These are phyloP conservation scores for Fusarium mangiferae DNA, from an alignment of 2,329 filamentous ascomycete genomes.

Conservation along the genomic window DNA sequence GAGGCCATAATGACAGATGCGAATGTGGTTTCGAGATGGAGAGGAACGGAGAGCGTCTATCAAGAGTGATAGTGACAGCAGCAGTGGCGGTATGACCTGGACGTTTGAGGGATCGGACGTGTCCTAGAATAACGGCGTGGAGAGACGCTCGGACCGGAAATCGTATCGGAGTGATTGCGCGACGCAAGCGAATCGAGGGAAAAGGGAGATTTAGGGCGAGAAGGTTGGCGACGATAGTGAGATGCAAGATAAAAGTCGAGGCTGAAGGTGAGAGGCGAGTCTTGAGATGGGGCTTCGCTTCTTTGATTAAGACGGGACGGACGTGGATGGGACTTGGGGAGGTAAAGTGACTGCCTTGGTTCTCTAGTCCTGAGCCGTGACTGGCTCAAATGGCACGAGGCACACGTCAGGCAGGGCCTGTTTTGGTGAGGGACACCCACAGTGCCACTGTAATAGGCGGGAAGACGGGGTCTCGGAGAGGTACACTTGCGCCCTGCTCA, in stretches of 20 bases:
- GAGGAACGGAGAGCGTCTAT: conserved; percentile 25
- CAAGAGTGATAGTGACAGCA: conserved; percentile 14
- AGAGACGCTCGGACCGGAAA: conserved; percentile 30
- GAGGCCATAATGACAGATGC: conserved; percentile 75
- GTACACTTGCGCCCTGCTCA: conserved; percentile 9
- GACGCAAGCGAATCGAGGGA: conserved; percentile 12
- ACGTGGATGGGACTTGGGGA: conserved; percentile 19
- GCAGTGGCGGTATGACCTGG: conserved; percentile 41
- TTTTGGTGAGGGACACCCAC: conserved; percentile 31
- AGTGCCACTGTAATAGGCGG: conserved; percentile 31
- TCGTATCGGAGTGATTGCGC: conserved; percentile 25
- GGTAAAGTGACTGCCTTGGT: conserved; percentile 38
- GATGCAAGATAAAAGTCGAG: conserved; percentile 34
- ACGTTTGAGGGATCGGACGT: conserved; percentile 42
- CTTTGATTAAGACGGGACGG: conserved; percentile 35
- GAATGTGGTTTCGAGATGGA: conserved; percentile 41
- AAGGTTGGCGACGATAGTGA: conserved; percentile 9
- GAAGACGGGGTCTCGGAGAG: conserved; percentile 28
- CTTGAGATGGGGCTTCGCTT: conserved; percentile 35
- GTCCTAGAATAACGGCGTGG: conserved; percentile 41
- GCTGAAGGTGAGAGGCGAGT: conserved; percentile 40
- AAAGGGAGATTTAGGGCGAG: conserved; percentile 15
- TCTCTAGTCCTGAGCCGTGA: conserved; percentile 29
- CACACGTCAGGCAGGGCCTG: conserved; percentile 41
- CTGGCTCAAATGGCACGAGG: conserved; percentile 37